phyloP scores from a whole-genome alignment of 768 basidiomycete genomes.

The Collybia sp. region DNA sequence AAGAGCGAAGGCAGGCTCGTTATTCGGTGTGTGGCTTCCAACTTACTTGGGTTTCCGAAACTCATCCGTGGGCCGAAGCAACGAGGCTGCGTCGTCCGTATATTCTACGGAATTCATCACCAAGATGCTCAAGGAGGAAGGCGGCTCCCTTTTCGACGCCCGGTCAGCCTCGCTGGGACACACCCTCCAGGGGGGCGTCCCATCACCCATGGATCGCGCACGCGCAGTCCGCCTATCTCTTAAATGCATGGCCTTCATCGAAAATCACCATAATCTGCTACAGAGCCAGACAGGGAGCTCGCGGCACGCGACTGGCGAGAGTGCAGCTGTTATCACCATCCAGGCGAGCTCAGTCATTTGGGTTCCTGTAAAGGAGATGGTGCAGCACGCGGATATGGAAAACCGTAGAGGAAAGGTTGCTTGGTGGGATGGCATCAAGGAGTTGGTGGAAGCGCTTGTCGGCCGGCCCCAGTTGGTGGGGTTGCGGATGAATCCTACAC shows the following conservation, averaged over 20 bases:
- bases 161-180: constrained; percentile 96
- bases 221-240: constrained; percentile 87
- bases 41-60: too few relatives aligned
- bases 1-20: constrained; percentile 92
- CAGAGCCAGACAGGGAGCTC: constrained; percentile 43
- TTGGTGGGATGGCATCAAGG: constrained; percentile 76
- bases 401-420: constrained; percentile 72
- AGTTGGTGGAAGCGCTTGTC: constrained; percentile 69
- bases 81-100: constrained; percentile 80
- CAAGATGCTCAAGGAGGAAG: constrained; percentile 94
- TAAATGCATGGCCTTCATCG: constrained; percentile 93
- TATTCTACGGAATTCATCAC: constrained; percentile 92
- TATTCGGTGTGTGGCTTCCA: constrained; percentile 59
- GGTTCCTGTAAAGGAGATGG: constrained; percentile 83
- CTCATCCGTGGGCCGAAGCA: constrained; percentile 37
- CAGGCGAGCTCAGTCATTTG: constrained; percentile 77
- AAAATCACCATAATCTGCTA: constrained; percentile 66
- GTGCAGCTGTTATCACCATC: constrained; percentile 89
- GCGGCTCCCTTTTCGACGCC: constrained; percentile 87
- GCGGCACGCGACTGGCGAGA: constrained; percentile 54
- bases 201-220: constrained; percentile 91
- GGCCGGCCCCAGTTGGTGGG: constrained; percentile 56
- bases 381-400: constrained; percentile 85
- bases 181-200: constrained; percentile 93
- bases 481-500: constrained; percentile 10